Base-by-base conservation (phyloP, 73 alveolate genomes). In the Paramecium caudatum region DNA sequence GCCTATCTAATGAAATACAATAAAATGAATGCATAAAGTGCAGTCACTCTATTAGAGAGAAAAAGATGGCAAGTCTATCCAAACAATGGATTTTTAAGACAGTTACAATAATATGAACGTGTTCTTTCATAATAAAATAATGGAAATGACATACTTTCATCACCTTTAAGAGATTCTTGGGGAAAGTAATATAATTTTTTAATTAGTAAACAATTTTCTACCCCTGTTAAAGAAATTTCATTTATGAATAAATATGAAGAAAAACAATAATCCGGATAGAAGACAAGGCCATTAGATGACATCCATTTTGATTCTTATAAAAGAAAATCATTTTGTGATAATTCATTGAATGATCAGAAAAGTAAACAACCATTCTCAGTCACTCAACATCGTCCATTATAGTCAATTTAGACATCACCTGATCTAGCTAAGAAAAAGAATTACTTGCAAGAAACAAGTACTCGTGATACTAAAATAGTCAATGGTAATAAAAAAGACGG, bases 1-100 rank as follows among this genome's bases (percentile, higher is more conserved):
- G 92, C 96, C 36, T 93, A 93, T 90, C 65, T 95, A 21, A 95
- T 95, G 96, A 91, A 83, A 17, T 82, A 85, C 25, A 82, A 84
- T 48, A 74, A 91, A 41, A 74, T 86, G 70, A 46, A 90, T 17
- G 92, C 55, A 37, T 61, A 81, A 30, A 95, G 93, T 45, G 96
- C 96, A 13, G 68, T 91, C 27, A 65, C 65, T 33, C 85, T 48
- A 80, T 94, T 93, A 25, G 61, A 46, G 50, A 47, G 80, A 63
- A 91, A 86, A 70, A 93, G 95, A 91, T 61, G 82, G 88, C 46
- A 48, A 63, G 95, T 91, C 46, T 50, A 46, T 13, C 98, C 98
- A 8, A 95, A 95, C 74, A 43, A 47, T 33, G 95, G 96, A 25
- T 95, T 95, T 65, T 55, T 95, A n/a, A 85, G 91, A 70, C 93